Conservation (phyloP, 768 basidiomycete species). For the Lactarius sanguifluus region DNA sequence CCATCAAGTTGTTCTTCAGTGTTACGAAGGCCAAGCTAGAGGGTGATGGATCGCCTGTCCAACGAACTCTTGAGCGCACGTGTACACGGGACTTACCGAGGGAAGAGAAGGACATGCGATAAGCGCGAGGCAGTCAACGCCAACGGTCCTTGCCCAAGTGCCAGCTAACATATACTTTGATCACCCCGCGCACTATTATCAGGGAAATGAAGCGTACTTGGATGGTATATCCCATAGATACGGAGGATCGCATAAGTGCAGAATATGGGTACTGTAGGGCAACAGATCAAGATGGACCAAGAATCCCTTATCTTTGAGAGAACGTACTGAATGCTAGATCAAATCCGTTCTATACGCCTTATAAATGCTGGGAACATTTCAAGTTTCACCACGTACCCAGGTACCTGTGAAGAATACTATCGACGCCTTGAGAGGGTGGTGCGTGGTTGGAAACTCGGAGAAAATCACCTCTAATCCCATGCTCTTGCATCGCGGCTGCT, state of each 20-base stretch:
- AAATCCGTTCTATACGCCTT: slow-evolving; percentile 72
- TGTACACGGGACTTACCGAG: slow-evolving; percentile 49
- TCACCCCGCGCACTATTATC: neutral
- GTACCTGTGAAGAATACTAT: slow-evolving; percentile 83
- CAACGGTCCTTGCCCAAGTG: slow-evolving; percentile 65
- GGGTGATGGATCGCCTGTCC: slow-evolving; percentile 4
- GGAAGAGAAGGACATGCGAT: slow-evolving; percentile 90
- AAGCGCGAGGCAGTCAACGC: slow-evolving; percentile 81
- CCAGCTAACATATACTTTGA: slow-evolving; percentile 38
- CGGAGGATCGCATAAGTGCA: slow-evolving; percentile 74
- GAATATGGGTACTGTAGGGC: slow-evolving; percentile 66
- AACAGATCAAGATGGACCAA: slow-evolving; percentile 6
- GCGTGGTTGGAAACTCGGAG: neutral
- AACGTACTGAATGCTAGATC: slow-evolving; percentile 81
- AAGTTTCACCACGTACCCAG: slow-evolving; percentile 51
- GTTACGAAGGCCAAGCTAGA: slow-evolving; percentile 86
- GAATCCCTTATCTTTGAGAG: slow-evolving; percentile 4
- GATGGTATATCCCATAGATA: slow-evolving; percentile 70
- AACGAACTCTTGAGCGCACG: neutral
- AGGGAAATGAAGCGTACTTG: slow-evolving; percentile 46
- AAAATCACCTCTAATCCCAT: slow-evolving; percentile 76
- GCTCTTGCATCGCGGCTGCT: slow-evolving; percentile 93
- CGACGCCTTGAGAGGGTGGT: neutral
- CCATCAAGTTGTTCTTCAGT: slow-evolving; percentile 76
- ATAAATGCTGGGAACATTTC: neutral